Evolutionary conservation across 495 filamentous ascomycete species (phyloP), one percentile per base, ranked within the genome.

Genomic region (Tuber umbilicatum): DNA sequence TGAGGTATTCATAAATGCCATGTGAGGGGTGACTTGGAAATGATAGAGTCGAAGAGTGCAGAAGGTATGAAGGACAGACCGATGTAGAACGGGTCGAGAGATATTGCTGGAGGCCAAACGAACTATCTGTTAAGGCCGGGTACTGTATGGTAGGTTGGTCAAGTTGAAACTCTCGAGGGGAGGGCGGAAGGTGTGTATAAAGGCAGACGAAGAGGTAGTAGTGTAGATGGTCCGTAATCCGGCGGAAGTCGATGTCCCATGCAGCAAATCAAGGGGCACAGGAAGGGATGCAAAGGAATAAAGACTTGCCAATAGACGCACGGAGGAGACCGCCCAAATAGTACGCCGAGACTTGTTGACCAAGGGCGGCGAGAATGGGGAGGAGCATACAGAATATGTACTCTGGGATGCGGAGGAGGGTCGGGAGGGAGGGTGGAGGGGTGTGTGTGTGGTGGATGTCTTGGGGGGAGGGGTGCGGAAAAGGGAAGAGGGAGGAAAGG

Each of bases 1-100:
- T 76, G 81, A 75, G 40, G 75, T 75, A 77, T 74, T 82, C 81
- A 82, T 82, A 70, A 80, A 77, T 80, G 72, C 74, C 76, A 60
- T 71, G 42, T 73, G 50, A 71, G 43, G 73, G 39, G 55, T 70
- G 72, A 50, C 68, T 73, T 23, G 55, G 70, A 31, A 55, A n/a
- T 43, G 35, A 31, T 70, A 64, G 27, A 19, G 75, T 68, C 35
- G 72, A 27, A 55, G 21, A 38, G 42, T 31, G 12, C 68, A 42
- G 68, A 31, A 31, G 60, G 68, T 50, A 6, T 42, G n/a, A 71
- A 68, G 23, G 45, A 19, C 17, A 50, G 47, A 50, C 47, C 23
- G 7, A n/a, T 50, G 6, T 50, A 50, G 21, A 6, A 9, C 21
- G 21, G 47, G 47, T 50, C 21, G 60, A 31, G 40, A 45, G 67